Conservation (phyloP, 2,329 filamentous ascomycete genomes). For the Colletotrichum musae region DNA sequence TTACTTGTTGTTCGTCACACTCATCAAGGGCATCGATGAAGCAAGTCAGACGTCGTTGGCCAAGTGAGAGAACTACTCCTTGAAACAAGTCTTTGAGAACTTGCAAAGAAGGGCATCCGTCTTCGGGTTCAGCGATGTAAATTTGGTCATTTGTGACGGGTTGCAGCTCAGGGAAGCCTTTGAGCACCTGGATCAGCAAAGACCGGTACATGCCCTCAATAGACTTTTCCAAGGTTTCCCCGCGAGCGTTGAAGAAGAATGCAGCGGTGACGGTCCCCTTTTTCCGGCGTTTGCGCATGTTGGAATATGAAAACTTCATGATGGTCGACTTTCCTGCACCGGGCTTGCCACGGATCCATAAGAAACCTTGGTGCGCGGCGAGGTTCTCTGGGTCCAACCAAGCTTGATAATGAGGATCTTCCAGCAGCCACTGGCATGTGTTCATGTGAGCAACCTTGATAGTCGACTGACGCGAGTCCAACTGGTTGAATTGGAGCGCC, state of each 20-base stretch:
- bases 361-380: neutral
- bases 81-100: neutral
- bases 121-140: neutral
- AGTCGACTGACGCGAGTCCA: conserved; percentile 33
- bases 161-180: neutral
- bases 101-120: neutral
- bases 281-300: conserved; percentile 33
- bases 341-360: conserved; percentile 22
- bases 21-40: conserved; percentile 34
- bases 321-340: conserved; percentile 24
- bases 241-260: conserved; percentile 40
- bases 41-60: conserved; percentile 27
- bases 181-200: conserved; percentile 10
- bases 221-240: conserved; percentile 28
- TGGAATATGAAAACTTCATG: conserved; percentile 9
- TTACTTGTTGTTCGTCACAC: conserved; percentile 28
- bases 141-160: no score
- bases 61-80: neutral
- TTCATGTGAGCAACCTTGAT: conserved; percentile 37
- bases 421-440: conserved; percentile 44
- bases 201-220: conserved; percentile 37
- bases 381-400: conserved; percentile 30
- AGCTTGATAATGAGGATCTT: conserved; percentile 11
- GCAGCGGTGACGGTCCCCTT: conserved; percentile 5
- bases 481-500: conserved; percentile 36